These are phyloP conservation scores for Grigorovia transvaalensis DNA, from an alignment of 805 yeast genomes.

Conservation along the genomic window DNA sequence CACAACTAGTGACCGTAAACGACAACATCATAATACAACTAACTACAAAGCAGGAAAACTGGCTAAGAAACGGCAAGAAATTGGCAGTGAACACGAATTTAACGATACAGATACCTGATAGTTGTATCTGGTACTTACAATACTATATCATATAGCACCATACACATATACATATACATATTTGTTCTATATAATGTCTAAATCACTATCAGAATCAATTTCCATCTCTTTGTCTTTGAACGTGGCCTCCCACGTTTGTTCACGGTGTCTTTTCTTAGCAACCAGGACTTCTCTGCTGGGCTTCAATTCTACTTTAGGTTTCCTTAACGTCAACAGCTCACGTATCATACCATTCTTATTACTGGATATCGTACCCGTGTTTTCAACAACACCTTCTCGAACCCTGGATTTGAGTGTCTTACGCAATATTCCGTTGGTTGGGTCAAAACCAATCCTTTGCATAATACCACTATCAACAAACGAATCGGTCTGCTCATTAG, in stretches of 20 bases:
- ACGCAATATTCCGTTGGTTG: conserved; percentile 29
- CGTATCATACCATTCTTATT: conserved; percentile 18
- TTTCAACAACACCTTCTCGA: neutral
- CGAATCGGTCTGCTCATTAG: conserved; percentile 20
- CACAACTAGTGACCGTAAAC: neutral
- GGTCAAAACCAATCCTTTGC: conserved; percentile 42
- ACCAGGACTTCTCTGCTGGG: conserved; percentile 25
- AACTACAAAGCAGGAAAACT: neutral
- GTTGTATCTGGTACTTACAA: conserved; percentile 7
- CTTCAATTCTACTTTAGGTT: conserved; percentile 27
- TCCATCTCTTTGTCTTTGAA: conserved; percentile 11
- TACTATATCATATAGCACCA: neutral
- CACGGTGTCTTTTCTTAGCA: conserved; percentile 22
- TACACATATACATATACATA: neutral
- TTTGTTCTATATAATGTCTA: conserved; percentile 21
- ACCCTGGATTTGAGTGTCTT: neutral
- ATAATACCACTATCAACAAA: conserved; percentile 35
- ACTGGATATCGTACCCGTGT: conserved; percentile 6
- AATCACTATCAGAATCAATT: conserved; percentile 21
- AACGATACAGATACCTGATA: conserved; percentile 1
- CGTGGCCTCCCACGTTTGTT: conserved; percentile 22
- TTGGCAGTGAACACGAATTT: conserved; percentile 1
- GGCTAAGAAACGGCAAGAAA: neutral
- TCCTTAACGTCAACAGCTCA: conserved; percentile 26
- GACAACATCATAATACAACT: neutral